Base-by-base conservation (phyloP, 208 protist species). In the Leishmania tropica region DNA sequence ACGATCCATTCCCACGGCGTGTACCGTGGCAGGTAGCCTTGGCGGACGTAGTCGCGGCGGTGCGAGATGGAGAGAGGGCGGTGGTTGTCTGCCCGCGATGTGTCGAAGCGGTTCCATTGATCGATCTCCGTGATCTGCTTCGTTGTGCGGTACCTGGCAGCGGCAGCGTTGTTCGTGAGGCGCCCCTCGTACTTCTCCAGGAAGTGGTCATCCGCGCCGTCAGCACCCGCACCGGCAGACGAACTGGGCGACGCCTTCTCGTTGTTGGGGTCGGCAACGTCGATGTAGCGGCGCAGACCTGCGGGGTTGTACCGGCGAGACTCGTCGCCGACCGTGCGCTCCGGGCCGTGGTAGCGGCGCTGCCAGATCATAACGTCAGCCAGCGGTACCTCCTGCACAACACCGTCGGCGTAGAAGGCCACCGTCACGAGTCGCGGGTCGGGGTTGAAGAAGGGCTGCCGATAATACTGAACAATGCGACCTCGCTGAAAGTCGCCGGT, bases 1-100 rank as follows among this genome's bases (percentile, higher is more conserved):
- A 88, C 85, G 75, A 98, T 98, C 94, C 93, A 97, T 80, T 98
- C 93, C 95, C 95, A 98, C 75, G 95, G 95, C 24, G 95, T 98
- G 87, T 88, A 98, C 76, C 88, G 87, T 62, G 93, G 95, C 81
- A 95, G 81, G 90, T 97, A 98, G 56, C 94, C 94, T 72, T 92
- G 89, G 5, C 93, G 91, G 56, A 98, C 85, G 85, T 98, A 98
- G 83, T 97, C 94, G 6, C 91, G 87, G 15, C 94, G 87, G 79
- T 98, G 92, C 48, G 92, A 96, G 81, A 96, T 96, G 81, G 85
- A 90, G 37, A 98, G 87, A 51, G 93, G 95, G 17, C 95, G 92
- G 86, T 95, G 89, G 84, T 98, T 98, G 81, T 98, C 95, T n/a
- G 93, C 73, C 31, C 95, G 87, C 40, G 81, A 79, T 54, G 78